Evolutionary conservation across 164 flowering plant genomes (phyloP), one percentile per base, ranked within the genome.

Genomic region (Taxillus chinensis): DNA sequence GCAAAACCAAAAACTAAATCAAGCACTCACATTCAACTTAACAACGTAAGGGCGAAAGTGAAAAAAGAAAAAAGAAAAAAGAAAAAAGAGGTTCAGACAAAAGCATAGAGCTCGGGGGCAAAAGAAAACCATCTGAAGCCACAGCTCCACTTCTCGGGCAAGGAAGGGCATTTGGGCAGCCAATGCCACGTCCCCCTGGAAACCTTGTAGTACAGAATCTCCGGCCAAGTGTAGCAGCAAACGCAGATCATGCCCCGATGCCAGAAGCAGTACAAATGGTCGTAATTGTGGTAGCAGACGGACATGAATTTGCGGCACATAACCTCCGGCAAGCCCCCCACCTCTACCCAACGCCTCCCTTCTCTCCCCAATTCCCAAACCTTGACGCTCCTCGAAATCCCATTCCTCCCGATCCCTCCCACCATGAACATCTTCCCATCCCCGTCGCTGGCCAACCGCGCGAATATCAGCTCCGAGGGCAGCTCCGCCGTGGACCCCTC

Each of bases 61-160:
- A 27, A 37, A 42, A 65, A 9, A 59, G 16, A 42, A 53, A 7
- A 63, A 58, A 4, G 4, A 15, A 45, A 48, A 12, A 4, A 48
- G 15, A 8, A 43, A 2, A 27, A 27, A 16, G 37, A 15, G n/a
- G 8, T 39, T 80, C 76, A 84, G 11, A 77, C 86, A 2, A 43
- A 59, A 54, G 81, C 76, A 64, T 75, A 76, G 27, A 85, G 67
- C 62, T 81, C 65, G 0, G 96, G 96, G 43, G 74, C 80, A 70
- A 82, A 89, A 40, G 93, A 85, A 59, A 87, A 89, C 91, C 93
- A 89, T 45, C 71, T 73, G 71, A 87, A 86, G 1, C 96, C 96
- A 67, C 87, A 83, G 68, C 86, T 85, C 84, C 86, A 89, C 48
- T 77, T 85, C 0, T 82, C 81, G 7, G 86, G 86, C 71, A 90